Evolutionary conservation across 805 yeast species (phyloP), one percentile per base, ranked within the genome.

Genomic region (Alloascoidea africana): DNA sequence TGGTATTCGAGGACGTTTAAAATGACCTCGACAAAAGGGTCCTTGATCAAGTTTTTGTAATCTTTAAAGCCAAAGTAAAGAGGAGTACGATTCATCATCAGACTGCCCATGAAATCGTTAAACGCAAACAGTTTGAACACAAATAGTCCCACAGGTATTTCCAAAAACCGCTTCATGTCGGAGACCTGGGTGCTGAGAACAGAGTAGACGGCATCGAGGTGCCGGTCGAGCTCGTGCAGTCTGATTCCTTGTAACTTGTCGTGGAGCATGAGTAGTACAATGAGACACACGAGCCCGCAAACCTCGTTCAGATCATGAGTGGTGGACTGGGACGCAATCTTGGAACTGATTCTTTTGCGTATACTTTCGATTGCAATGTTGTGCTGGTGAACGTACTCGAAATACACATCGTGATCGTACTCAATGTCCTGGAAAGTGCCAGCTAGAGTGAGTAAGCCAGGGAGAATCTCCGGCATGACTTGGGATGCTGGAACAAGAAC

Each of bases 181-280:
- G 8, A 8, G 8, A 23, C 8, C n/a, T 23, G 30, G n/a, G n/a
- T n/a, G 13, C 13, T n/a, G 8, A 23, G n/a, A 8, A 23, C 30
- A 23, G n/a, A 8, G n/a, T 23, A 23, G n/a, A 23, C 30, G n/a
- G 30, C 30, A 23, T 23, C 30, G n/a, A 23, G 30, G n/a, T 23
- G 30, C 8, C 13, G n/a, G n/a, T 8, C 8, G 8, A 23, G n/a
- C n/a, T n/a, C n/a, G n/a, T 23, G 13, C n/a, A 23, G n/a, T 23
- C 30, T 23, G 30, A 23, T 23, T 23, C 30, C 30, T 23, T 23
- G 30, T n/a, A 23, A 23, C n/a, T 23, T 23, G n/a, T 23, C 30
- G n/a, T 23, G 30, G 13, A 23, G 8, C 30, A 23, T 23, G 8
- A 23, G n/a, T 23, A 23, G n/a, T 8, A 23, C 30, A 23, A 23